These are phyloP conservation scores for Ajuga chamaepitys DNA, from an alignment of 257 asterid species.

Conservation along the genomic window DNA sequence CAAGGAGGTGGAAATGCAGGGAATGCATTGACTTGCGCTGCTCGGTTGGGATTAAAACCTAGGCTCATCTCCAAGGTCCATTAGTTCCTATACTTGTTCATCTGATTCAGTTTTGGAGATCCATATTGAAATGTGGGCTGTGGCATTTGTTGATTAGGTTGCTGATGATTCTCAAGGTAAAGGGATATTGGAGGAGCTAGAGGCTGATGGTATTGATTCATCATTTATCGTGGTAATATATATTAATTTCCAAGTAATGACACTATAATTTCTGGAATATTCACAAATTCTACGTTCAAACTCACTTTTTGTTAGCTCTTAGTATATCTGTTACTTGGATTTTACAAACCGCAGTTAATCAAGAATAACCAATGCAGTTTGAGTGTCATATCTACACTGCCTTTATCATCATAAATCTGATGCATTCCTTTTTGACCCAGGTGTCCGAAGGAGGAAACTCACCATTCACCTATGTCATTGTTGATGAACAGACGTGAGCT, in stretches of 20 bases:
- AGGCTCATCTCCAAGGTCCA: constrained; percentile 80
- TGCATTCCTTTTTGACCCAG: constrained; percentile 35
- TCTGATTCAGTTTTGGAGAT: constrained; percentile 4
- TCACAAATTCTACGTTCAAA: neutral
- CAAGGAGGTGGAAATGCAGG: constrained; percentile 98
- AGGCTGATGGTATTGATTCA: constrained; percentile 79
- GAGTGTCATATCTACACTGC: neutral
- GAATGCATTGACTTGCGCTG: constrained; percentile 85
- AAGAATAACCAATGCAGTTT: neutral
- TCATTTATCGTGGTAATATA: constrained; percentile 64
- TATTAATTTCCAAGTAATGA: neutral
- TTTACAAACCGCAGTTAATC: neutral
- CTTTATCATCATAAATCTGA: neutral
- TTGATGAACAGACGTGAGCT: constrained; percentile 86
- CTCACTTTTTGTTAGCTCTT: neutral
- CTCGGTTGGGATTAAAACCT: constrained; percentile 78
- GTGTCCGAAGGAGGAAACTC: constrained; percentile 93
- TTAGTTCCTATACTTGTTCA: neutral
- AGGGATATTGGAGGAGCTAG: constrained; percentile 73
- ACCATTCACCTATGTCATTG: constrained; percentile 89
- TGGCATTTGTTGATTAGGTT: constrained; percentile 38
- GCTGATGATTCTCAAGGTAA: constrained; percentile 93
- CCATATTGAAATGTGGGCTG: neutral
- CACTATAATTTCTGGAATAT: neutral
- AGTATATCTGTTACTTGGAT: neutral